Evolutionary conservation across 192 early-diverging fungal species (phyloP).

Genomic region (Podila verticillata): DNA sequence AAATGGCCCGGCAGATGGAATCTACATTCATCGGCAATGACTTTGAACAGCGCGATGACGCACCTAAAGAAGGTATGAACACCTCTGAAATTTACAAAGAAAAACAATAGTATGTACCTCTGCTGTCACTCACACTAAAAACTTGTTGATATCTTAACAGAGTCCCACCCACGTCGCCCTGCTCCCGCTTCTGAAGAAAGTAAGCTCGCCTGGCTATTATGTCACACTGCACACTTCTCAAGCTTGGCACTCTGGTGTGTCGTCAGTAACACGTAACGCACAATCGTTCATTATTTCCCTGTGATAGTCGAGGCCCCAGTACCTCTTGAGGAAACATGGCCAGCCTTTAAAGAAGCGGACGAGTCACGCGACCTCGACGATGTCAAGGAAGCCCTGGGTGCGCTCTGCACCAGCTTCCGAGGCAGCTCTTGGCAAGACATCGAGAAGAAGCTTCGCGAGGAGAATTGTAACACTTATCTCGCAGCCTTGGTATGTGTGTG

Average conservation of each 20-base stretch:
- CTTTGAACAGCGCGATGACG: neutral
- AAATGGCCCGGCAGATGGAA: constrained; percentile 9
- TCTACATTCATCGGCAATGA: constrained; percentile 3
- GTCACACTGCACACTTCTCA: neutral
- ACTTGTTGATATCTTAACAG: no score
- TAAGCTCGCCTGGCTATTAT: neutral
- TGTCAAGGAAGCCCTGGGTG: constrained; percentile 23
- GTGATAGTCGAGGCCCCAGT: neutral
- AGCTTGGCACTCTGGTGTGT: no score
- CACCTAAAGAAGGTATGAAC: no score
- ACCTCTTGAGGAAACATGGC: constrained; percentile 30
- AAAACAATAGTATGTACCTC: no score
- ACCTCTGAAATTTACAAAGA: no score
- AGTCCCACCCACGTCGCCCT: no score
- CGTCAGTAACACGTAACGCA: neutral
- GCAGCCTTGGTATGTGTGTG: constrained; percentile 18
- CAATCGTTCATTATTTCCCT: neutral
- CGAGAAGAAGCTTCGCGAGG: constrained; percentile 27
- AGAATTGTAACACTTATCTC: constrained; percentile 42
- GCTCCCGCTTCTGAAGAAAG: neutral
- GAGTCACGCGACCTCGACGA: constrained; percentile 35
- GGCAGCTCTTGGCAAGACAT: constrained; percentile 22
- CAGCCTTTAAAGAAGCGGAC: constrained; percentile 26
- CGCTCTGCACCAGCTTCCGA: constrained; percentile 11
- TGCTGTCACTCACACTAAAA: no score